Evolutionary conservation across 768 basidiomycete species (phyloP), one percentile per base, ranked within the genome.

Genomic region (Tylopilus cervinicoccineus): DNA sequence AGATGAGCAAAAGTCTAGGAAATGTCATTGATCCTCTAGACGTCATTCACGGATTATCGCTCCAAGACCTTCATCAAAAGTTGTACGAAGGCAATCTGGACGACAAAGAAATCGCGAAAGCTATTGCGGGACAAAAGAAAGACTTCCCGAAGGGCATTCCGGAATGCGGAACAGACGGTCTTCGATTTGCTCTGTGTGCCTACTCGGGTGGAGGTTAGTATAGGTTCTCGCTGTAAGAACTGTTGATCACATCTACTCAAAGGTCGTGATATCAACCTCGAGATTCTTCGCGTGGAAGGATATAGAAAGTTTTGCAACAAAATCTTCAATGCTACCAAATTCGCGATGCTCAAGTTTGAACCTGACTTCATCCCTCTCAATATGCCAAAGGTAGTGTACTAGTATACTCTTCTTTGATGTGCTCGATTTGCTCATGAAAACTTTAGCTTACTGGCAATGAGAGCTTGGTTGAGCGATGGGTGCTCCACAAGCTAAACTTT

Each of bases 231-330:
- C 2, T 28, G 33, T 5, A 43, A 31, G 31, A 29, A 27, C 3
- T 12, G 4, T 36, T 22, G 10, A 3, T 23, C 42, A 52, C 33
- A 27, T n/a, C n/a, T 14, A 43, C 34, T 8, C 50, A 36, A 10
- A 93, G 93, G 93, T 24, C 88, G 94, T 38, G 95, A 98, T 69
- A 95, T 99, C 73, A 96, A 97, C 66, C 74, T 99, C 52, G 93
- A 98, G 64, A 93, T 99, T 57, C 70, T 92, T 53, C 85, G 93
- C 44, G 93, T 98, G 27, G 94, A 98, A 70, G 96, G 94, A 2
- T 98, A 98, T 69, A 84, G 96, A 69, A 98, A 98, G 70, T 99
- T 99, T 76, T 98, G 96, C 75, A 99, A 99, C 75, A 98, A 98
- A 75, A 83, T 98, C 23, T 98, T 95, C 78, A 99, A 99, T 63